phyloP scores from a whole-genome alignment of 2,329 filamentous ascomycete genomes.

The Stemphylium vesicarium region DNA sequence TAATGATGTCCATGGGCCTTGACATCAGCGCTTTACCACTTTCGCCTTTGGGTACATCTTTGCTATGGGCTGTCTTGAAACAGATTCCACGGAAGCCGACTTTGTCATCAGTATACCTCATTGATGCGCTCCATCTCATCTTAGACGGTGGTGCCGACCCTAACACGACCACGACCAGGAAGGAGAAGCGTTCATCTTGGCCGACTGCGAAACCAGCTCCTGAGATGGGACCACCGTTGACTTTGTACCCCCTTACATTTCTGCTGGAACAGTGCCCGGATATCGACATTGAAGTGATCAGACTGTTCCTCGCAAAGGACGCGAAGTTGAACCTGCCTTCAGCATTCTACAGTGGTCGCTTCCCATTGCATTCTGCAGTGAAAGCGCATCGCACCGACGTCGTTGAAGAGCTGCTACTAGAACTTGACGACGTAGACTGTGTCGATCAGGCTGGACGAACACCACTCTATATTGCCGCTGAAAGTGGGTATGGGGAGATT shows the following conservation, averaged over 20 bases:
- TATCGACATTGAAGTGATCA: conserved; percentile 30
- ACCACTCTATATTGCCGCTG: conserved; percentile 31
- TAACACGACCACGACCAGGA: conserved; percentile 24
- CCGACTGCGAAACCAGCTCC: conserved; percentile 13
- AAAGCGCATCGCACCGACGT: conserved; percentile 33
- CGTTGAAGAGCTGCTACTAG: conserved; percentile 31
- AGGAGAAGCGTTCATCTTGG: conserved; percentile 15
- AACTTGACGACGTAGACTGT: conserved; percentile 24
- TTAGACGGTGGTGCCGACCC: conserved; percentile 26
- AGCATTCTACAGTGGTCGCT: conserved; percentile 30
- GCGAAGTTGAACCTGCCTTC: conserved; percentile 28
- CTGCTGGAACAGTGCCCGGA: conserved; percentile 31
- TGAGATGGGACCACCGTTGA: conserved; percentile 9
- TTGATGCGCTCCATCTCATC: conserved; percentile 25
- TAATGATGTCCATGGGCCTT: conserved; percentile 35
- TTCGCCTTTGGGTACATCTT: conserved; percentile 18
- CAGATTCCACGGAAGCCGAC: conserved; percentile 20
- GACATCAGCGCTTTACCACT: conserved; percentile 29
- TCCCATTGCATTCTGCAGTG: conserved; percentile 36
- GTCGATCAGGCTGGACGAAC: conserved; percentile 24
- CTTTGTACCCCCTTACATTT: conserved; percentile 31
- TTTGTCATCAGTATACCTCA: conserved; percentile 24
- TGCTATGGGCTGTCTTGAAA: conserved; percentile 36
- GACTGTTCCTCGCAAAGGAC: conserved; percentile 28
- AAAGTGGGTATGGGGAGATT: conserved; percentile 31